Conservation (phyloP, 148 eudicot genomes). For the Fagopyrum esculentum region DNA sequence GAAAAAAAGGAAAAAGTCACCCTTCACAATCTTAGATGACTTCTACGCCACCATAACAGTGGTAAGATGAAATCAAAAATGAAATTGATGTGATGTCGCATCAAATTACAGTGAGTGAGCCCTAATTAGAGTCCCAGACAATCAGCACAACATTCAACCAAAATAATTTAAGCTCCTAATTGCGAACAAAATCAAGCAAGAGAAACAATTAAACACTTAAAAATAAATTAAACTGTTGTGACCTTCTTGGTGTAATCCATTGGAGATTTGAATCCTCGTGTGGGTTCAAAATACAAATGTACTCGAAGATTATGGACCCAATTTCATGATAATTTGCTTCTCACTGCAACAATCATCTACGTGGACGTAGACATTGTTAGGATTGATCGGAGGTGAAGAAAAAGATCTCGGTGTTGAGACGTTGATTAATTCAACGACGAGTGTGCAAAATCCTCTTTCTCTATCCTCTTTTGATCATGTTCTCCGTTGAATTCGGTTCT, state of each 20-base stretch:
- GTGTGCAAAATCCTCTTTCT: not conserved
- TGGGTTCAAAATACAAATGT: not conserved
- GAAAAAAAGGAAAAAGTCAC: too few relatives aligned
- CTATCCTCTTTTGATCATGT: not conserved
- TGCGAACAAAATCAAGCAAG: not conserved
- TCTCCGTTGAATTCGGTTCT: not conserved
- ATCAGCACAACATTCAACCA: not conserved
- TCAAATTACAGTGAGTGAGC: not conserved
- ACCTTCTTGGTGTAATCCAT: slow-evolving; percentile 12
- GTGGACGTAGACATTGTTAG: not conserved
- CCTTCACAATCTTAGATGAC: too few relatives aligned
- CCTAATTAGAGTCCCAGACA: slow-evolving; percentile 1
- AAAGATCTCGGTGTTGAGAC: not conserved
- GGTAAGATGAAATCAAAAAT: not conserved
- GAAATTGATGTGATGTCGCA: not conserved
- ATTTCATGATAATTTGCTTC: not conserved
- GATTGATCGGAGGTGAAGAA: not conserved
- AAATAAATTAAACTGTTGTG: not conserved
- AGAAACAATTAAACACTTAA: not conserved
- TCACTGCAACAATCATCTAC: not conserved
- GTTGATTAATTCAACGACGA: slow-evolving; percentile 3
- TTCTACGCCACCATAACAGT: not conserved
- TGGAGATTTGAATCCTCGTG: not conserved
- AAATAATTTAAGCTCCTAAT: not conserved
- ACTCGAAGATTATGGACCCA: not conserved